Base-by-base conservation (phyloP, 345 rosid genomes). In the Cardamine chenopodiifolia region DNA sequence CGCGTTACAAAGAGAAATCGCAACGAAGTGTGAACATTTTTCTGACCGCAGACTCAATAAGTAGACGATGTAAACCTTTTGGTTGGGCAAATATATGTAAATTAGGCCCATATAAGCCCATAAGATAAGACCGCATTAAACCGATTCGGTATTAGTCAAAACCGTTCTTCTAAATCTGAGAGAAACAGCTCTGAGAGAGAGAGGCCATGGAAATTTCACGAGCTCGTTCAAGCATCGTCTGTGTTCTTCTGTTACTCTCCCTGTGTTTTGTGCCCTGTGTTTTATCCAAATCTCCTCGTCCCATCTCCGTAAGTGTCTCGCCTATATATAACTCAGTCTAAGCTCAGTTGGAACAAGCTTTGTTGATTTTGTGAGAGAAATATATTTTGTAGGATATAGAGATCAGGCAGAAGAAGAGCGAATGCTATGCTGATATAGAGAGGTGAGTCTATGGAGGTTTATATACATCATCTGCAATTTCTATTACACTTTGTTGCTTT, bases 341-440 rank as follows among this genome's bases (percentile, higher is more conserved):
- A 54, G 32, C 65, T 49, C n/a, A 4, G 18, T 48, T 10, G 20
- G 23, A 19, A 60, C 20, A 29, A n/a, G 59, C 8, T 47, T 35
- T 12, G 34, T 29, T 77, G 71, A 48, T 8, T 37, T 13, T 1
- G 34, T 28, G 18, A 20, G 19, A 45, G 14, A 35, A 47, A 29
- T 44, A 25, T 2, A 74, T 7, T 59, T 47, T 4, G 62, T 52
- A 87, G 97, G 97, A 91, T 62, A 28, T 28, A 1, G 95, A 91
- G 79, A 82, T 83, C 42, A 85, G 90, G 63, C 68, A 78, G 78
- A 87, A 82, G 84, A 89, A 86, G 86, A 78, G 42, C 48, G 90
- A 85, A 19, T 91, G 97, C 69, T 89, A 91, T 39, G 85, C 85
- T 75, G 90, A 91, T 73, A 71, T 89, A 1, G 97, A 91, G 75